Evolutionary conservation across 2,329 filamentous ascomycete species (phyloP), one percentile per base, ranked within the genome.

Genomic region (Diaporthe amygdali): DNA sequence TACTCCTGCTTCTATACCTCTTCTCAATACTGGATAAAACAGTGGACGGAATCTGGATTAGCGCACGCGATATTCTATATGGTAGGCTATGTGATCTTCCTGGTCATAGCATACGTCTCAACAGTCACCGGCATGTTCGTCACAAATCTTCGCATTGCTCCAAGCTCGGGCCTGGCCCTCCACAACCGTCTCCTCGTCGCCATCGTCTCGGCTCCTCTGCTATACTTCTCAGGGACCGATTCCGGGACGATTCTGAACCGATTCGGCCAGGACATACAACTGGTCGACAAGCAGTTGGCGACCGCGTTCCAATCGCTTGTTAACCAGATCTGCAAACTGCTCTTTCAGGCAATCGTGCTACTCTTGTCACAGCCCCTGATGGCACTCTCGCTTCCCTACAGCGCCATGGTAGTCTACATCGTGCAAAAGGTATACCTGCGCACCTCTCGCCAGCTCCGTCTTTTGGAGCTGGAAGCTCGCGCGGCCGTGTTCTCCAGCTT

Each of bases 361-460:
- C 80, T 82, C 3, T 76, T 81, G 0, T 82, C 84, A 2, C 84
- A 88, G 2, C 83, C 81, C 41, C 84, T 84, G 68, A 80, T 88
- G 0, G 81, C 82, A 0, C 77, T 85, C 2, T 82, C 81, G 0
- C 80, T 89, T n/a, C 88, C 88, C 0, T 69, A 84, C 5, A 81
- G 84, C 5, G 69, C 83, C 7, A 71, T 77, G 2, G 73, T 83
- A 0, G 76, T 87, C 2, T 89, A 86, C 68, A 49, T 81, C 0
- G 79, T 89, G 3, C 86, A 88, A 71, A 86, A 83, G 55, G 76
- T 85, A 32, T 89, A 89, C 71, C 80, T 91, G 0, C 82, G 84
- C 7, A 90, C 88, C 0, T 89, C 88, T 0, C 83, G 88, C 0
- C 89, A 90, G 74, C 78, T 91, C 3, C 85, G 88, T 46, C 82